Percentiles rank a stretch among this genome's conserved stretches.
Evolutionary conservation across 2,329 filamentous ascomycete genomes (phyloP).

Genomic region (Talaromyces pinophilus): DNA sequence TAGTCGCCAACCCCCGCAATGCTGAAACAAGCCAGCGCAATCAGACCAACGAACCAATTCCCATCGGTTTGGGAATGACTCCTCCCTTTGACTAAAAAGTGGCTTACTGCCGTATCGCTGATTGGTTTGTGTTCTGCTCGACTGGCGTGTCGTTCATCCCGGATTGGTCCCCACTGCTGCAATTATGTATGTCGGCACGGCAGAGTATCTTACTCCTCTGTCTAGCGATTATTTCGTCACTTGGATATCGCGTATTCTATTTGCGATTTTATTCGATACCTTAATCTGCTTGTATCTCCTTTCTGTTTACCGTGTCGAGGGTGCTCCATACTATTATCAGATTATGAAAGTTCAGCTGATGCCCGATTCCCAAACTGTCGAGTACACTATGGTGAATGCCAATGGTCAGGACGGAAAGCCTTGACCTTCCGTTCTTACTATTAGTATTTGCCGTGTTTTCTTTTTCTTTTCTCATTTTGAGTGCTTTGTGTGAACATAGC

Average conservation of each 20-base stretch:
- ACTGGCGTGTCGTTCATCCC: constrained; percentile 12
- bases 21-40: constrained; percentile 22
- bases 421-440: background rate
- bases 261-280: constrained; percentile 7
- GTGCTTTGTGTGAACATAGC: background rate
- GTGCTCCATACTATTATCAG: background rate
- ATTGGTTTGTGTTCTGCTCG: background rate
- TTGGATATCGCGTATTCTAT: constrained; percentile 6
- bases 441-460: background rate
- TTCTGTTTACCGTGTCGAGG: no score
- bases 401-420: background rate
- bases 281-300: background rate
- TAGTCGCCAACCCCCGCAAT: constrained; percentile 19
- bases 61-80: constrained; percentile 19
- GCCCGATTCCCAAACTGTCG: constrained; percentile 1
- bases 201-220: constrained; percentile 11
- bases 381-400: background rate
- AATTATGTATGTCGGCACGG: constrained; percentile 15
- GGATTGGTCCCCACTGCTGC: constrained; percentile 18
- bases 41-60: constrained; percentile 6
- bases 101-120: background rate
- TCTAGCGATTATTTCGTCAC: constrained; percentile 2
- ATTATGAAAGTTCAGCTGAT: background rate
- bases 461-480: background rate
- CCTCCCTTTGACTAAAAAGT: background rate